Percentiles rank a stretch among this genome's conserved stretches.
phyloP scores from a whole-genome alignment of 345 rosid species.

The Salix dunnii region DNA sequence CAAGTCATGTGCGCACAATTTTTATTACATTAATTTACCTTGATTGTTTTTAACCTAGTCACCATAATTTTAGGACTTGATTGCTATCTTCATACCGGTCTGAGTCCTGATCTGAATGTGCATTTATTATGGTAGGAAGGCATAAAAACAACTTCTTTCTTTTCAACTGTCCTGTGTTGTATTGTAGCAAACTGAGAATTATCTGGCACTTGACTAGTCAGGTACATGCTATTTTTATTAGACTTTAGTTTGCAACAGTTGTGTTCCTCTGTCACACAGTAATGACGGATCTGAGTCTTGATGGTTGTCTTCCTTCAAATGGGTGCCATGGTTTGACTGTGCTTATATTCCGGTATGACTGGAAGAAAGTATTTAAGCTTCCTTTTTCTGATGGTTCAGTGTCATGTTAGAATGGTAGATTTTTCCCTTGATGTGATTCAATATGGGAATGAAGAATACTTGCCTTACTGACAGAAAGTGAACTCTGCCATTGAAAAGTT shows the following conservation, averaged over 20 bases:
- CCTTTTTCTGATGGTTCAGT: neutral
- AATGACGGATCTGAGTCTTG: neutral
- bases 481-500: neutral
- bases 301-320: neutral
- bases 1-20: neutral
- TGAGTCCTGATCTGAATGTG: neutral
- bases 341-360: neutral
- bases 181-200: neutral
- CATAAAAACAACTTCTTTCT: neutral
- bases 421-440: neutral
- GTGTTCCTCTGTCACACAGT: neutral
- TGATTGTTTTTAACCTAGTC: neutral
- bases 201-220: neutral
- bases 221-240: neutral
- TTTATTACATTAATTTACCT: neutral
- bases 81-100: neutral
- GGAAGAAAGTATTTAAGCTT: neutral
- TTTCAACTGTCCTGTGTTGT: neutral
- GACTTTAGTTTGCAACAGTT: neutral
- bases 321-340: neutral
- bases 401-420: neutral
- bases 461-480: neutral
- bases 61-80: neutral
- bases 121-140: neutral
- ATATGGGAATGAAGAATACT: neutral